Evolutionary conservation across 495 filamentous ascomycete genomes (phyloP), one percentile per base, ranked within the genome.

Genomic region (Neurospora tetraspora): DNA sequence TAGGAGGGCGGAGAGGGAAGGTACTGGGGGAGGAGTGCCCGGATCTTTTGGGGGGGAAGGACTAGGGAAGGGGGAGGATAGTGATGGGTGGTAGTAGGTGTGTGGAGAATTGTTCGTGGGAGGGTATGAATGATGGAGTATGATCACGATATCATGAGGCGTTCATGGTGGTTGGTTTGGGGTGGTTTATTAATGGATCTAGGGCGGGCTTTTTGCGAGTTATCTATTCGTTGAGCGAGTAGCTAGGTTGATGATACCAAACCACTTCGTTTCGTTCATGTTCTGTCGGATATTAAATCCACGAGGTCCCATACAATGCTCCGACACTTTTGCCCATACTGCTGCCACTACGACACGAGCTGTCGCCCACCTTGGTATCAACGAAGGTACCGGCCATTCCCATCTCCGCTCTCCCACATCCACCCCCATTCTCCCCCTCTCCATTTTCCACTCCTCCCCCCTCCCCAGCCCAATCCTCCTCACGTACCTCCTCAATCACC

Each of bases 401-500:
- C 40, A 42, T 42, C 40, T 18, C 40, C 14, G 1, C 16, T 16
- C 40, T 42, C 40, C 40, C 40, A 39, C 39, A 39, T 39, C 36
- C 39, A 39, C 39, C 36, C 36, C 36, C 36, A 37, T 37, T 37
- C 36, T 37, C 36, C 36, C 12, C 39, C 14, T 39, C 39, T 39
- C 11, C 39, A 37, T 12, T 11, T 39, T 39, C 14, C 40, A 37
- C 14, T 42, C 40, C 40, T 42, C 16, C 10, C 39, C 39, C 16
- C 40, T 42, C n/a, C 40, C 40, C 40, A 42, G 3, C 40, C 16
- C 14, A 45, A n/a, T 27, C 27, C 4, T 14, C 36, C 8, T 37
- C 43, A 36, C 2, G 18, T 2, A 11, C 65, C 34, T 39, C 53
- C 37, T 89, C 81, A 93, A 80, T 93, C 91, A 45, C 91, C 91